Base-by-base conservation (phyloP, 2,329 filamentous ascomycete genomes). In the Davidsoniella neocaledoniae region DNA sequence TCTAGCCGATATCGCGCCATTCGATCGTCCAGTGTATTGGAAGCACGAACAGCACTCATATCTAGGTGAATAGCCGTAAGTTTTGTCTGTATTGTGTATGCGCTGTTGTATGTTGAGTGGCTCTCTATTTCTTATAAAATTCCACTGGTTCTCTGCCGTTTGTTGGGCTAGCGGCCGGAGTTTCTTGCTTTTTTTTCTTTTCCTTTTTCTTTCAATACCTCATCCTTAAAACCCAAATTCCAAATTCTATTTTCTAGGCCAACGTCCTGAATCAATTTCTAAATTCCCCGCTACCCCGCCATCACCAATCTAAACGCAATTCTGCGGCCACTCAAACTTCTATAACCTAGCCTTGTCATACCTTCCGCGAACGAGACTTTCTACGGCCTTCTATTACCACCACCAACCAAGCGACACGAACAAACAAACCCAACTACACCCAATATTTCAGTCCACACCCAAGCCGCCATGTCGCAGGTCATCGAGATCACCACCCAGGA, bases 401-500 rank as follows among this genome's bases (percentile, higher is more conserved):
- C 23, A 12, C 21, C 12, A 33, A 10, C 29, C 29, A 33, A 33
- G 21, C 21, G 14, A 23, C 23, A 26, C 33, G n/a, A 19, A 39
- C 44, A 26, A 33, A 33, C 29, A 33, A 29, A 14, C 26, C 43
- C 12, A 33, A 6, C 17, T 33, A 23, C 41, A 43, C 25, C 14
- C 41, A 21, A 43, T 5, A 43, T 10, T 43, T 7, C 19, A 17
- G 17, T 41, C 39, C 39, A 41, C 39, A 12, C 25, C 41, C 17
- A 43, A 43, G 26, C 25, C 26, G 36, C 43, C 29, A 88, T 88
- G 83, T 85, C 83, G 56, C 78, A 76, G 53, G 77, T 95, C 60
- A 76, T 74, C 56, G 83, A 93, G 60, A 81, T 95, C 66, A 74
- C 77, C 58, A 79, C 75, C 58, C 77, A 86, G 59, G 68, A 73